A percentile compares a stretch with the other conserved stretches of the same genome.
These are phyloP conservation scores for Plenodomus lindquistii DNA, from an alignment of 2,329 filamentous ascomycete species.

Conservation along the genomic window DNA sequence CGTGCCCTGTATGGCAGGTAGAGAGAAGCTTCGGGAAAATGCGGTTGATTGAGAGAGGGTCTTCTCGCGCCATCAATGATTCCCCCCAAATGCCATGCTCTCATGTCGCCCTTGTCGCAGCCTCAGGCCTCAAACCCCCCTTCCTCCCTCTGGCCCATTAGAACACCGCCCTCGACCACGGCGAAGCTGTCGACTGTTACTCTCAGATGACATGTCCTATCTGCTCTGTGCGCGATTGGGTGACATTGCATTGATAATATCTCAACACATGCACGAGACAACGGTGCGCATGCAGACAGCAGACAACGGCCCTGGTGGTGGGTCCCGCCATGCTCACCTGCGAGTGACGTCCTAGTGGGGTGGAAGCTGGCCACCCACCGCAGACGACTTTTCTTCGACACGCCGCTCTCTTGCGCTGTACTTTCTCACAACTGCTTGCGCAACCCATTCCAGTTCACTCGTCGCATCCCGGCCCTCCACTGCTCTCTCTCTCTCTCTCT, in stretches of 20 bases:
- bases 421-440: not conserved
- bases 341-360: not conserved
- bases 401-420: not conserved
- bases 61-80: no score
- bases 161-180: no score
- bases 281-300: conserved; percentile 4
- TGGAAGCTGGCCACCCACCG: not conserved
- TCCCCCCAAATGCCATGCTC: no score
- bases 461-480: not conserved
- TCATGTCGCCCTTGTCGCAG: no score
- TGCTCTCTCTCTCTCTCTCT: not conserved
- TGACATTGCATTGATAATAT: conserved; percentile 22
- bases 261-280: conserved; percentile 9
- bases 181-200: no score
- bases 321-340: not conserved
- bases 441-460: not conserved
- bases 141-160: no score
- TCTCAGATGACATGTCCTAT: no score
- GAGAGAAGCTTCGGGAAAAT: not conserved
- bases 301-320: not conserved
- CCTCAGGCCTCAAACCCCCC: no score
- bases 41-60: conserved; percentile 1
- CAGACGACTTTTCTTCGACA: not conserved
- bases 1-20: no score
- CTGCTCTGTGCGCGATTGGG: not conserved